Conservation (phyloP, 2,329 filamentous ascomycete species). For the Hortaea sp. region DNA sequence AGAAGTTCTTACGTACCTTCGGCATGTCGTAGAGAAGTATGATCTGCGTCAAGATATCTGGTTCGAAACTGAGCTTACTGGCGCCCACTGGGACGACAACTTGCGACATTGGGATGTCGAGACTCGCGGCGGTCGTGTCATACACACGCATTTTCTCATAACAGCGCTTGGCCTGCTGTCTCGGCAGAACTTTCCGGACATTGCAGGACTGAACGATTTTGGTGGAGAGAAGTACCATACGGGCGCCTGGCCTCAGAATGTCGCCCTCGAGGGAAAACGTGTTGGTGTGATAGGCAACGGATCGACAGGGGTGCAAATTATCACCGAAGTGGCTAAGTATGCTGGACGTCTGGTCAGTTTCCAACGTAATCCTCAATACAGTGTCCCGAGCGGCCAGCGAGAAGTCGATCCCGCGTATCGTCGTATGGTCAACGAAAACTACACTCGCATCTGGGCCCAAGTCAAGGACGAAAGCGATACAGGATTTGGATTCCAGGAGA, state of each 20-base stretch:
- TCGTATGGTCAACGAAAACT: conserved; percentile 23
- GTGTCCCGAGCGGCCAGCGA: conserved; percentile 24
- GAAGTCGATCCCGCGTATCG: conserved; percentile 19
- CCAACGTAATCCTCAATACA: conserved; percentile 30
- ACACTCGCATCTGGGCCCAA: conserved; percentile 23
- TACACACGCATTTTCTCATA: conserved; percentile 23
- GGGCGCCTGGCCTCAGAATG: conserved; percentile 20
- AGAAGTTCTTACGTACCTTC: conserved; percentile 26
- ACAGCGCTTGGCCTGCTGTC: conserved; percentile 26
- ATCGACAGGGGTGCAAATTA: conserved; percentile 20
- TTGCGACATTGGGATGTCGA: conserved; percentile 22
- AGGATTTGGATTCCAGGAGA: no score
- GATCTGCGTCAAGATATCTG: conserved; percentile 27
- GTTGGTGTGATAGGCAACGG: conserved; percentile 26
- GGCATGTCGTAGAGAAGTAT: conserved; percentile 24
- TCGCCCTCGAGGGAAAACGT: conserved; percentile 16
- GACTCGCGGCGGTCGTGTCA: conserved; percentile 13
- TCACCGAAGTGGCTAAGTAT: conserved; percentile 22
- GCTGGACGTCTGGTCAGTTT: conserved; percentile 25
- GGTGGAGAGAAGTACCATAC: conserved; percentile 26
- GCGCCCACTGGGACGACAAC: conserved; percentile 24
- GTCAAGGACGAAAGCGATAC: no score
- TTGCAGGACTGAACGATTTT: conserved; percentile 25
- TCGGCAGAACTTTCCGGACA: conserved; percentile 22
- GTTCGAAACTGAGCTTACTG: conserved; percentile 31